Evolutionary conservation across 2,329 filamentous ascomycete species (phyloP).

Genomic region (Pseudopyrenochaeta lycopersici): DNA sequence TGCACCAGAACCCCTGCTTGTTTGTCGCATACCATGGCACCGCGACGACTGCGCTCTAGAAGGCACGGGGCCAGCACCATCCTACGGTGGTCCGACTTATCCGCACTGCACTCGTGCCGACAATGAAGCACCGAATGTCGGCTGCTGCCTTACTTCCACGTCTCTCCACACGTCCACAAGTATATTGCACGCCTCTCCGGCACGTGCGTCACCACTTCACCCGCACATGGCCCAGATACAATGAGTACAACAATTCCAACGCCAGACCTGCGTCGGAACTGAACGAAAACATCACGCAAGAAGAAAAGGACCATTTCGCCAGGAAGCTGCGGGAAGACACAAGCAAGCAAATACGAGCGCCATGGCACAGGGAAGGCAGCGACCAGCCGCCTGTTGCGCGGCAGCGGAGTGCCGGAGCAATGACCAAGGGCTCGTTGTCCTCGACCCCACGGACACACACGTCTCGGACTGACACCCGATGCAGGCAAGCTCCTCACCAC

Average conservation of each 20-base stretch:
- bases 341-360: constrained; percentile 66
- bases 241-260: constrained; percentile 43
- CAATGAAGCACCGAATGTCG: constrained; percentile 45
- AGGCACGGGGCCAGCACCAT: constrained; percentile 12
- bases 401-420: constrained; percentile 62
- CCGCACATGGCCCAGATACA: constrained; percentile 19
- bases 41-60: not conserved
- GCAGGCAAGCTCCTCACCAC: constrained; percentile 81
- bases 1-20: constrained; percentile 12
- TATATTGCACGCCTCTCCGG: constrained; percentile 16
- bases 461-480: constrained; percentile 8
- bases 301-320: constrained; percentile 58
- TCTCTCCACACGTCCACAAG: constrained; percentile 17
- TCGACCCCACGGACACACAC: not conserved
- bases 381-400: constrained; percentile 65
- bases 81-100: constrained; percentile 13
- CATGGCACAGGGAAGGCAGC: constrained; percentile 72
- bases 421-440: constrained; percentile 68
- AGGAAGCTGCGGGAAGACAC: constrained; percentile 57
- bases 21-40: constrained; percentile 18
- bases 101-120: constrained; percentile 12
- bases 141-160: constrained; percentile 30
- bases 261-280: constrained; percentile 50
- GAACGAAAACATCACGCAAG: constrained; percentile 54
- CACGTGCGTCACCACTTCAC: constrained; percentile 7